phyloP scores from a whole-genome alignment of 495 filamentous ascomycete species.

The Tuber indicum region DNA sequence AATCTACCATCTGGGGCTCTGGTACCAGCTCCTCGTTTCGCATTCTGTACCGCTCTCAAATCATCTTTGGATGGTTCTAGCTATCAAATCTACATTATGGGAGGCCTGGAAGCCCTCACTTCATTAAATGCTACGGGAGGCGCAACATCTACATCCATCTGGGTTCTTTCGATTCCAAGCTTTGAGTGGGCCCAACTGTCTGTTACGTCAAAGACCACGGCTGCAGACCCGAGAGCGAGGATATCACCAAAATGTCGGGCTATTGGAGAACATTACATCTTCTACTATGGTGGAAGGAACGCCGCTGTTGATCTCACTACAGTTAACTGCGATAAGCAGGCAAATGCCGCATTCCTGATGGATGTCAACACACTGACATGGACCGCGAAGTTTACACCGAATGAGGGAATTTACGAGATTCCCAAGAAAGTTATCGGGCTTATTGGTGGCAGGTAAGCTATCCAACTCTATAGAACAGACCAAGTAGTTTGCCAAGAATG shows the following conservation, averaged over 20 bases:
- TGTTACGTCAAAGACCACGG: background rate
- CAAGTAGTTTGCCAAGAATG: background rate
- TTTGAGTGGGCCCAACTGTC: conserved; percentile 18
- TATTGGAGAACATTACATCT: conserved; percentile 14
- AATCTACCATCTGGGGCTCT: background rate
- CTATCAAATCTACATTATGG: conserved; percentile 18
- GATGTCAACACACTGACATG: conserved; percentile 9
- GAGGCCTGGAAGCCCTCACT: background rate
- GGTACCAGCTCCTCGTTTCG: conserved; percentile 6
- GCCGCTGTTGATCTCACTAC: too few species aligned
- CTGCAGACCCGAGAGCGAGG: background rate
- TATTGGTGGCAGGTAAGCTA: background rate
- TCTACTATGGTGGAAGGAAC: conserved; percentile 20
- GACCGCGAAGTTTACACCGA: conserved; percentile 6
- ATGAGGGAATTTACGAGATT: background rate
- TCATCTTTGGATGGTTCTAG: conserved; percentile 13
- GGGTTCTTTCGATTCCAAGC: conserved; percentile 15
- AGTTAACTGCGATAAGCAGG: conserved; percentile 9
- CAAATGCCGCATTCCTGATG: conserved; percentile 8
- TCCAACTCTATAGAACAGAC: background rate
- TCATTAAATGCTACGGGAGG: background rate
- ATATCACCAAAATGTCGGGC: conserved; percentile 4
- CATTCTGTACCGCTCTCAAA: conserved; percentile 9
- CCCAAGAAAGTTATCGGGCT: background rate
- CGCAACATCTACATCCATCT: background rate